Evolutionary conservation across 257 asterid species (phyloP).

Genomic region (Prunella vulgaris): DNA sequence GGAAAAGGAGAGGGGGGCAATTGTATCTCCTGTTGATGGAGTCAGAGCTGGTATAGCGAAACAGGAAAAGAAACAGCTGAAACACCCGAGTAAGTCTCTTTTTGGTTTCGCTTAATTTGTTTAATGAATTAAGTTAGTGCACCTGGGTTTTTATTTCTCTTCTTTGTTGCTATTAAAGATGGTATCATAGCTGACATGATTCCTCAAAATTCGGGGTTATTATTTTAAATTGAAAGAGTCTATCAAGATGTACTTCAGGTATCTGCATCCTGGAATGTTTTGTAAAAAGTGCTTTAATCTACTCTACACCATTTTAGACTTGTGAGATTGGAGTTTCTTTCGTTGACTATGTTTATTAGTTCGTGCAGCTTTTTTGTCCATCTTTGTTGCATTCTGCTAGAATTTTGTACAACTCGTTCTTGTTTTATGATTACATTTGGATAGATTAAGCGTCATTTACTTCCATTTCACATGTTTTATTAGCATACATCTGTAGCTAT

Average conservation of each 20-base stretch:
- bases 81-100: constrained; percentile 15
- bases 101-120: constrained; percentile 1
- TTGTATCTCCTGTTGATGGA: neutral
- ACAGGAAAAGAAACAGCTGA: neutral
- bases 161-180: neutral
- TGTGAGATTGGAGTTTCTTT: constrained; percentile 3
- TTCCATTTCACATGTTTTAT: neutral
- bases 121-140: neutral
- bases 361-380: neutral
- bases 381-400: neutral
- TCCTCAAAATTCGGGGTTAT: neutral
- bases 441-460: neutral
- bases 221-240: neutral
- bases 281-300: neutral
- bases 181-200: neutral
- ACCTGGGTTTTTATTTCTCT: neutral
- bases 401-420: neutral
- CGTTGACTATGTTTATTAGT: neutral
- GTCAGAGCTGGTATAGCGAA: neutral
- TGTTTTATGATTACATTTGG: neutral
- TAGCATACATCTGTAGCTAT: neutral
- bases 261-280: neutral
- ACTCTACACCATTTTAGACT: neutral
- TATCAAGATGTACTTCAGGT: neutral
- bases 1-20: constrained; percentile 8